Evolutionary conservation across 139 green algal genomes (phyloP).

Genomic region (Bryopsis sp.): DNA sequence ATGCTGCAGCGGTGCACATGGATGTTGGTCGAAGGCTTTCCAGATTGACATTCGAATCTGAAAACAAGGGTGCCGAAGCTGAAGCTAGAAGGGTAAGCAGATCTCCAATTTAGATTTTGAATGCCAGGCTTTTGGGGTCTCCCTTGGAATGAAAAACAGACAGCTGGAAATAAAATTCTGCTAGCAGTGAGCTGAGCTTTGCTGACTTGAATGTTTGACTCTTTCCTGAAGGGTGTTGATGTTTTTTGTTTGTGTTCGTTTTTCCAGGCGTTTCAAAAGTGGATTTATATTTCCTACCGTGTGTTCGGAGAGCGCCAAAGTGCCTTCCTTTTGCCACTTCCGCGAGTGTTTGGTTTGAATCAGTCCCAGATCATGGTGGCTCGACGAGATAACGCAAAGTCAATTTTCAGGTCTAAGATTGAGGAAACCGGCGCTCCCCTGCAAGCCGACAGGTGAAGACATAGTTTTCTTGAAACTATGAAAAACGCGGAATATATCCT

Average conservation of each 20-base stretch:
- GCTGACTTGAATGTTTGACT: too few relatives aligned
- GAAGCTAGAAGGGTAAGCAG: constrained; percentile 21
- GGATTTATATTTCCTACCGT: constrained; percentile 86
- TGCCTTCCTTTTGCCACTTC: constrained; percentile 88
- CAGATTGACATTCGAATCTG: constrained; percentile 54
- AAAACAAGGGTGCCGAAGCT: constrained; percentile 20
- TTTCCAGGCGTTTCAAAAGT: constrained; percentile 80
- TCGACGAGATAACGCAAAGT: constrained; percentile 66
- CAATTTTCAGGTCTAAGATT: constrained; percentile 55
- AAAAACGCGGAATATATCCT: too few relatives aligned
- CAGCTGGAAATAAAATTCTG: too few relatives aligned
- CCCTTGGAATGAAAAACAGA: not conserved
- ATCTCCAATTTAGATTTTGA: not conserved
- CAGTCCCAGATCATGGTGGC: constrained; percentile 69
- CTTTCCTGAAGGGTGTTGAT: too few relatives aligned
- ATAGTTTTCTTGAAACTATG: too few relatives aligned
- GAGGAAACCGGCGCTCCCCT: constrained; percentile 36
- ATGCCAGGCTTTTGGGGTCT: not conserved
- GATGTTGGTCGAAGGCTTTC: constrained; percentile 76
- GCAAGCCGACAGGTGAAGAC: constrained; percentile 55
- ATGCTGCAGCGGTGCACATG: constrained; percentile 87
- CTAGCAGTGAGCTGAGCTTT: too few relatives aligned
- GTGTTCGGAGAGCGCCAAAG: constrained; percentile 79
- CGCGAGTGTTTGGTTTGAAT: constrained; percentile 81
- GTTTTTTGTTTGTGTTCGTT: too few relatives aligned